Evolutionary conservation across 768 basidiomycete genomes (phyloP).

Genomic region (Epithele typhae): DNA sequence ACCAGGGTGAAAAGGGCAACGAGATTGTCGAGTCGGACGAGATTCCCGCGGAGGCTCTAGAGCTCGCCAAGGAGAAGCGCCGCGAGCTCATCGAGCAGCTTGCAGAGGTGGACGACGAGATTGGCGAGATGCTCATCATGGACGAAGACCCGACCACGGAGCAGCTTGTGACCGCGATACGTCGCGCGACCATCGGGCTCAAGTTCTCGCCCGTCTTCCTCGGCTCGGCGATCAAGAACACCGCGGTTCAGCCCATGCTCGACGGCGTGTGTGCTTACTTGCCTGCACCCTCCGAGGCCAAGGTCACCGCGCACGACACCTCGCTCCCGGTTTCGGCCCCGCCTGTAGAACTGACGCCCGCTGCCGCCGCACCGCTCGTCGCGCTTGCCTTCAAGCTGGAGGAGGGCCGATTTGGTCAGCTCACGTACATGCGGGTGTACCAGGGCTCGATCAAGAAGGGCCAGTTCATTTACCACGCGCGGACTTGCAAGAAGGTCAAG

Average conservation of each 20-base stretch:
- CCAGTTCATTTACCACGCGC: constrained; percentile 81
- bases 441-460: constrained; percentile 91
- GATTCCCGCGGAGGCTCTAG: constrained; percentile 73
- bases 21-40: constrained; percentile 80
- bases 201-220: constrained; percentile 97
- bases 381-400: constrained; percentile 98
- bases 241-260: constrained; percentile 87
- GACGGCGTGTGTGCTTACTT: constrained; percentile 97
- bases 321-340: constrained; percentile 60
- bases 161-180: constrained; percentile 81
- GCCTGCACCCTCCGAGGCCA: constrained; percentile 78
- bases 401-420: constrained; percentile 93
- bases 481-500: constrained; percentile 96
- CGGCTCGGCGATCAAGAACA: constrained; percentile 97
- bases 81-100: constrained; percentile 90
- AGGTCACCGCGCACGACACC: constrained; percentile 80
- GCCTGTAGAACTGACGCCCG: constrained; percentile 73
- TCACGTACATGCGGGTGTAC: constrained; percentile 98
- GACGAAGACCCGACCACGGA: constrained; percentile 70
- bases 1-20: constrained; percentile 87
- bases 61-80: constrained; percentile 79
- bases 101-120: constrained; percentile 92
- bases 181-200: constrained; percentile 81
- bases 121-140: constrained; percentile 87
- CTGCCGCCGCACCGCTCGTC: constrained; percentile 82